Conservation (phyloP, 345 rosid species). For the Psidium friedrichsthalianum region DNA sequence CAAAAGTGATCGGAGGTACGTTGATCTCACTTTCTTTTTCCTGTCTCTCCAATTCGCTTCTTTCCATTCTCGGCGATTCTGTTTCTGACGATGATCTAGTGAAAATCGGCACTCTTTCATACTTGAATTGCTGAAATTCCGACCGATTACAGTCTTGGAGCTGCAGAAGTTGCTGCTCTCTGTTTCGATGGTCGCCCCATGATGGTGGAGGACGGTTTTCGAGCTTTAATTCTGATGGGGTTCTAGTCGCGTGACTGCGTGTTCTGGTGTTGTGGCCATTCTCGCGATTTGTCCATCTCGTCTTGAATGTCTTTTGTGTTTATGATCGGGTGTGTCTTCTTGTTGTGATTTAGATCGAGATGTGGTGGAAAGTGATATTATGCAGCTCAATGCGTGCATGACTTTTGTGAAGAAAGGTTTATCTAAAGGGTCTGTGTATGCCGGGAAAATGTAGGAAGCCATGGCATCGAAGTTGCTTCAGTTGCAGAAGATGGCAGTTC, state of each 20-base stretch:
- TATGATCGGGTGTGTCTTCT: background rate
- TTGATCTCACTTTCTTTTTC: background rate
- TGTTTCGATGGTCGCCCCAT: background rate
- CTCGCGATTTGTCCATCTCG: background rate
- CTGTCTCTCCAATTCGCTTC: background rate
- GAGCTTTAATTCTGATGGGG: background rate
- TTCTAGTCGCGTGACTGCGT: background rate
- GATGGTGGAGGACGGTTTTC: background rate
- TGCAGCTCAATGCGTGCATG: background rate
- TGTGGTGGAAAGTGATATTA: background rate
- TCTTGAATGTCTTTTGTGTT: background rate
- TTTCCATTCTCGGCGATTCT: background rate
- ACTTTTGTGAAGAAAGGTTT: background rate
- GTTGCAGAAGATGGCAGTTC: slow-evolving; percentile 20
- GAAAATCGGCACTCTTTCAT: background rate
- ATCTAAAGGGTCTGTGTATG: background rate
- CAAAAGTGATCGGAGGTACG: background rate
- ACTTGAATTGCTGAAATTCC: background rate
- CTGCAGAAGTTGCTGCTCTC: background rate
- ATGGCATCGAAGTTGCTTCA: slow-evolving; percentile 35
- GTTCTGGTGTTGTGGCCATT: background rate
- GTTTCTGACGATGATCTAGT: background rate
- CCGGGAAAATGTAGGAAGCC: background rate
- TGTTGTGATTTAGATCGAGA: background rate
- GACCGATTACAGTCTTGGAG: background rate